Conservation (phyloP, 2,329 filamentous ascomycete genomes). For the Penicillium palitans region DNA sequence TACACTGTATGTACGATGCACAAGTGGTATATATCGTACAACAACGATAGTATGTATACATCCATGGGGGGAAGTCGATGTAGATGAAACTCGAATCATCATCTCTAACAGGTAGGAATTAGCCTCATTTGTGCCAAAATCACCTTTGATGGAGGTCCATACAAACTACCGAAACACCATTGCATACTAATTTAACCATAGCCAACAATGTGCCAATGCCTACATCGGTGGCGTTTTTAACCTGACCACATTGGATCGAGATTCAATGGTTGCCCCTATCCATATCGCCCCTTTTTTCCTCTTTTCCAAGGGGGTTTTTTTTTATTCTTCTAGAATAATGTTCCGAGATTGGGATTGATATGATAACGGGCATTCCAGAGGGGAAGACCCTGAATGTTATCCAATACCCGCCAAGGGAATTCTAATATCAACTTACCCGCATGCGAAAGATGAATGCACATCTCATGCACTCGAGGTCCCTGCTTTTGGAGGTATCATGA, state of each 20-base stretch:
- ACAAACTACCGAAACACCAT: not conserved
- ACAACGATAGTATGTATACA: not conserved
- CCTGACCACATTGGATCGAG: constrained; percentile 8
- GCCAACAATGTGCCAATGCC: constrained; percentile 20
- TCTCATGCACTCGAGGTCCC: constrained; percentile 4
- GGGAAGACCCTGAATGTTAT: constrained; percentile 10
- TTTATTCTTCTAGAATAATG: constrained; percentile 3
- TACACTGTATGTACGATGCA: not conserved
- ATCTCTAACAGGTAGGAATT: not conserved
- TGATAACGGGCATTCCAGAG: constrained; percentile 24
- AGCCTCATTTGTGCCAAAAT: not conserved
- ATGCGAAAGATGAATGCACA: constrained; percentile 12
- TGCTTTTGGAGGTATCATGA: constrained; percentile 15
- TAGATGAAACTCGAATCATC: not conserved
- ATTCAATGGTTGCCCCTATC: constrained; percentile 15
- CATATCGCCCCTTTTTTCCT: constrained; percentile 10
- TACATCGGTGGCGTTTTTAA: constrained; percentile 30
- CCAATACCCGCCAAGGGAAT: constrained; percentile 8
- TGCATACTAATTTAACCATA: constrained; percentile 7
- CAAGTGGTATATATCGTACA: too few relatives aligned
- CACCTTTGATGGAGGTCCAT: not conserved
- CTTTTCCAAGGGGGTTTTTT: not conserved
- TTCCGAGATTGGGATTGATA: constrained; percentile 15
- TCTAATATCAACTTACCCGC: constrained; percentile 14
- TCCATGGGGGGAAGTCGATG: not conserved